Percentiles rank a stretch among this genome's conserved stretches.
These are phyloP conservation scores for Cokeromyces recurvatus DNA, from an alignment of 371 early-diverging fungal species.

Conservation along the genomic window DNA sequence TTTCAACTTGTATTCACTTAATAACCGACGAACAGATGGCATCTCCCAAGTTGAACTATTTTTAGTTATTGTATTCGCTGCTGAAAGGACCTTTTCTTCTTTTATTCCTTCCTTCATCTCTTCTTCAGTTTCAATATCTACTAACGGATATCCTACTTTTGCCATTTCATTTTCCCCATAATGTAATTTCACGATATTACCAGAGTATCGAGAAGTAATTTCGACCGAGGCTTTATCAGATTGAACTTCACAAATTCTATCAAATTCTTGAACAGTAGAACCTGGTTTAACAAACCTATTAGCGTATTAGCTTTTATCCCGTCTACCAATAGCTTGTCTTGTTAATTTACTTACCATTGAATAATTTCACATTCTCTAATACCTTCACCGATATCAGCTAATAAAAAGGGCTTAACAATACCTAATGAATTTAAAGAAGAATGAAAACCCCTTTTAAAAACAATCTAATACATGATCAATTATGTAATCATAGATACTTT, in stretches of 20 bases:
- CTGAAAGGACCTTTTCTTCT: background rate
- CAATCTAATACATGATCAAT: no score
- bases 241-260: constrained; percentile 96
- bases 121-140: constrained; percentile 85
- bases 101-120: constrained; percentile 4
- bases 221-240: constrained; percentile 98
- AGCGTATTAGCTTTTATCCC: background rate
- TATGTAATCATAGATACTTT: no score
- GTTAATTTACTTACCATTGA: constrained; percentile 80
- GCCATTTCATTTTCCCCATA: constrained; percentile 88
- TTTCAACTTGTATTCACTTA: constrained; percentile 70
- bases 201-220: constrained; percentile 92
- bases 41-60: constrained; percentile 46
- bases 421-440: background rate
- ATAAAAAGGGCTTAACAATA: constrained; percentile 66
- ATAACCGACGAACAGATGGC: constrained; percentile 87
- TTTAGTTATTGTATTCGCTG: background rate
- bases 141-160: constrained; percentile 85
- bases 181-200: constrained; percentile 73
- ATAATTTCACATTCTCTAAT: constrained; percentile 95
- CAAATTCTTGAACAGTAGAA: constrained; percentile 82
- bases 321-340: no score
- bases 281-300: constrained; percentile 91
- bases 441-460: no score
- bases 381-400: constrained; percentile 98